phyloP scores from a whole-genome alignment of 75 land plant genomes.

The Cunninghamia lanceolata region DNA sequence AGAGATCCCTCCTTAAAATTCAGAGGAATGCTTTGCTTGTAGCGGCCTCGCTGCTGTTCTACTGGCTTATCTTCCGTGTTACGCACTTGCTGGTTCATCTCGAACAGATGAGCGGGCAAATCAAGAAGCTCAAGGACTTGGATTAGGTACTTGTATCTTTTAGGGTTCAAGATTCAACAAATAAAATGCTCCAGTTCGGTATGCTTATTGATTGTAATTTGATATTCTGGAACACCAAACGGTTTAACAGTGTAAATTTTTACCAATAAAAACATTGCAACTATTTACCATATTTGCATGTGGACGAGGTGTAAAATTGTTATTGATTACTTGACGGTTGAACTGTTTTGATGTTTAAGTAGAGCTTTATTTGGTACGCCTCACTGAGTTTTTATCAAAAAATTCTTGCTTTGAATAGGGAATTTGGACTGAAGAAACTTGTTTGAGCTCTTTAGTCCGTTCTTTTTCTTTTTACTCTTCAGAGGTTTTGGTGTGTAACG shows the following conservation, averaged over 20 bases:
- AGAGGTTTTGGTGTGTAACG: no score
- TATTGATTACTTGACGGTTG: no score
- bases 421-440: no score
- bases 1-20: slow-evolving; percentile 21
- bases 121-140: slow-evolving; percentile 22
- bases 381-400: no score
- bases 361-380: no score
- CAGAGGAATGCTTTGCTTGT: slow-evolving; percentile 32
- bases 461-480: no score
- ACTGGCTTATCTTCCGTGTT: slow-evolving; percentile 33
- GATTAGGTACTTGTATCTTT: background rate
- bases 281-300: no score
- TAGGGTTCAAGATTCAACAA: background rate
- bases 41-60: slow-evolving; percentile 19
- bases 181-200: background rate
- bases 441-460: no score
- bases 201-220: background rate
- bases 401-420: no score
- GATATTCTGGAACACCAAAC: background rate
- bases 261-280: background rate
- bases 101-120: slow-evolving; percentile 19
- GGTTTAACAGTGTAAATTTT: no score
- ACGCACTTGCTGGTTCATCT: slow-evolving; percentile 27
- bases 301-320: no score
- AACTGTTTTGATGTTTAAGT: no score